Evolutionary conservation across 192 early-diverging fungal genomes (phyloP).

Genomic region (Mortierella hygrophila): DNA sequence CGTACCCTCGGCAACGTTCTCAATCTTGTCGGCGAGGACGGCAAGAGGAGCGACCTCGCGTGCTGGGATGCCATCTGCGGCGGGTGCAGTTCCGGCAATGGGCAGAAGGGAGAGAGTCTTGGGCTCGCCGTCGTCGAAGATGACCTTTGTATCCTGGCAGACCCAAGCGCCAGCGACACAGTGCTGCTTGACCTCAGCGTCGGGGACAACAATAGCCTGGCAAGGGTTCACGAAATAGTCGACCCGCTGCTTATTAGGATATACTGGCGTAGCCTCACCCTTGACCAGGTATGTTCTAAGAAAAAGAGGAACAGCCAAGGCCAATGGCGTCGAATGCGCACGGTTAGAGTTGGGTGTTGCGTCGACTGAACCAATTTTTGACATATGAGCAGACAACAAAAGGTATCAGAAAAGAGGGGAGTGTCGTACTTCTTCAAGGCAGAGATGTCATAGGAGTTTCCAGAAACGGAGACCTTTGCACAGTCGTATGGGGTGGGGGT

Average conservation of each 20-base stretch:
- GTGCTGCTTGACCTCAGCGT: slow-evolving; percentile 19
- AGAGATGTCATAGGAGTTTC: slow-evolving; percentile 34
- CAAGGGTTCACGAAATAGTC: slow-evolving; percentile 52
- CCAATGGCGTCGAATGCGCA: background rate
- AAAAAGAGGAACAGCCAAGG: background rate
- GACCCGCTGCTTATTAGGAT: slow-evolving; percentile 27
- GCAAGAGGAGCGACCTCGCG: slow-evolving; percentile 34
- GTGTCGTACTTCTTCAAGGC: slow-evolving; percentile 27
- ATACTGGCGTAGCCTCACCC: slow-evolving; percentile 12
- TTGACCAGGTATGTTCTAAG: slow-evolving; percentile 29
- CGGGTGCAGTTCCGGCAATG: slow-evolving; percentile 43
- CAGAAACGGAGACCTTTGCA: slow-evolving; percentile 20
- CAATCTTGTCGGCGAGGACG: slow-evolving; percentile 14
- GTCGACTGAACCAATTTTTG: background rate
- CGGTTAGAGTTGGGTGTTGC: background rate
- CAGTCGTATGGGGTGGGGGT: slow-evolving; percentile 27
- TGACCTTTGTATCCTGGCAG: slow-evolving; percentile 38
- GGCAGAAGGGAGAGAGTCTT: slow-evolving; percentile 17
- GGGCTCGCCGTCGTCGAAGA: slow-evolving; percentile 17
- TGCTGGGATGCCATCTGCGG: slow-evolving; percentile 22
- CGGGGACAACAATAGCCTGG: slow-evolving; percentile 40
- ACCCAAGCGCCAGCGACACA: slow-evolving; percentile 41
- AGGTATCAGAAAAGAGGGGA: background rate
- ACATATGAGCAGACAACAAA: background rate
- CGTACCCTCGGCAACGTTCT: slow-evolving; percentile 44